Conservation (phyloP, 148 eudicot species). For the Rhododendron henanense region DNA sequence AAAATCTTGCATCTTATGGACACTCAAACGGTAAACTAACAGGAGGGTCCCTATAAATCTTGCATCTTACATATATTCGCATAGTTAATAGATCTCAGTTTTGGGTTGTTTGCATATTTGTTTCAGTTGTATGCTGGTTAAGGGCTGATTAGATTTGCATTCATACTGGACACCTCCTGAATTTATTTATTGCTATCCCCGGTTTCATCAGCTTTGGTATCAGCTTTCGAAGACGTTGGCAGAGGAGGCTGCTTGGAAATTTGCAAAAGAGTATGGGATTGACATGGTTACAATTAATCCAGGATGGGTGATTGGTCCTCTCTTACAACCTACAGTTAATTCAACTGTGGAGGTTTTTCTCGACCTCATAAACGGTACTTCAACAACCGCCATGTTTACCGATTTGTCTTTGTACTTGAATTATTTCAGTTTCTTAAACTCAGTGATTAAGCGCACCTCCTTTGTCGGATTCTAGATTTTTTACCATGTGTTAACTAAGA, state of each 20-base stretch:
- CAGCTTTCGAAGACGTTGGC: constrained; percentile 40
- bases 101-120: background rate
- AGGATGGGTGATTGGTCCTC: constrained; percentile 42
- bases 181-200: background rate
- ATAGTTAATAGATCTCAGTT: background rate
- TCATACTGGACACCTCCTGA: background rate
- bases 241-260: constrained; percentile 47
- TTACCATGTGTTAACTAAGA: background rate
- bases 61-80: too few species aligned
- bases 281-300: constrained; percentile 38
- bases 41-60: too few species aligned
- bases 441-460: background rate
- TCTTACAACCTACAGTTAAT: constrained; percentile 34
- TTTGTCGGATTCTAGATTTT: background rate
- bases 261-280: constrained; percentile 31
- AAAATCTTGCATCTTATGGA: background rate
- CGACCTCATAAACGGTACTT: constrained; percentile 32
- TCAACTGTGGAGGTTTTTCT: constrained; percentile 11
- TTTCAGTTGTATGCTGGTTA: background rate
- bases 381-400: background rate
- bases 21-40: too few species aligned
- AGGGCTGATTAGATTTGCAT: background rate
- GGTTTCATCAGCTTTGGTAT: constrained; percentile 27
- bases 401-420: background rate
- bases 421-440: background rate